phyloP scores from a whole-genome alignment of 306 rosid species.

The Cicer yamashitae region DNA sequence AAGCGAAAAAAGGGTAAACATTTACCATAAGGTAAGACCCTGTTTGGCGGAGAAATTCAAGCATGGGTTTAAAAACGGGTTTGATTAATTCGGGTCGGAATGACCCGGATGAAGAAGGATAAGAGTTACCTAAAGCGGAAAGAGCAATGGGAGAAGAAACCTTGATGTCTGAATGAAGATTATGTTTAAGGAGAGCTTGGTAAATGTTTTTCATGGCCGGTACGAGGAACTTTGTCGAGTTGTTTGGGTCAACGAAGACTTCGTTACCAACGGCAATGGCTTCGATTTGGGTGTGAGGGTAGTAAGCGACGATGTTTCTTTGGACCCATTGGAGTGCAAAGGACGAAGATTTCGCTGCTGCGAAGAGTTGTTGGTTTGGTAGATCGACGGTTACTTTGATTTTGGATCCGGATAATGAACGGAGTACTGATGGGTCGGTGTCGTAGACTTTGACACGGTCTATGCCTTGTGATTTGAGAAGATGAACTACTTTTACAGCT shows the following conservation, averaged over 20 bases:
- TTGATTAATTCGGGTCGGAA: constrained; percentile 76
- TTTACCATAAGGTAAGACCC: constrained; percentile 92
- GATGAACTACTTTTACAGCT: constrained; percentile 67
- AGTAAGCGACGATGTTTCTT: constrained; percentile 70
- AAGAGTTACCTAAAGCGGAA: constrained; percentile 77
- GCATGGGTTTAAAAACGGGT: constrained; percentile 75
- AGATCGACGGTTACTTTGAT: constrained; percentile 90
- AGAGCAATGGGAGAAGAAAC: constrained; percentile 94
- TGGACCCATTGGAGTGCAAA: constrained; percentile 83
- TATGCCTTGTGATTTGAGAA: constrained; percentile 69
- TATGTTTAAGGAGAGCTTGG: constrained; percentile 62
- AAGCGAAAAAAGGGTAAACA: constrained; percentile 93
- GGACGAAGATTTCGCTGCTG: constrained; percentile 66
- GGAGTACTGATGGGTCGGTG: constrained; percentile 86
- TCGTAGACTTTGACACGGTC: constrained; percentile 82
- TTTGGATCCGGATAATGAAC: constrained; percentile 67
- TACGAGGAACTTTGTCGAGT: constrained; percentile 73
- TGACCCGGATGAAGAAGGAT: constrained; percentile 89
- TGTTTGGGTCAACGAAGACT: constrained; percentile 80
- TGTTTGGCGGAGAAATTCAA: constrained; percentile 76
- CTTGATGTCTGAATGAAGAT: constrained; percentile 65
- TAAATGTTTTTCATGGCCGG: constrained; percentile 93
- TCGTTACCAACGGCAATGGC: constrained; percentile 97
- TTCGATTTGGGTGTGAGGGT: constrained; percentile 84
- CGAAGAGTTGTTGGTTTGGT: constrained; percentile 79